Conservation (phyloP, 345 rosid genomes). For the Litchi chinensis region DNA sequence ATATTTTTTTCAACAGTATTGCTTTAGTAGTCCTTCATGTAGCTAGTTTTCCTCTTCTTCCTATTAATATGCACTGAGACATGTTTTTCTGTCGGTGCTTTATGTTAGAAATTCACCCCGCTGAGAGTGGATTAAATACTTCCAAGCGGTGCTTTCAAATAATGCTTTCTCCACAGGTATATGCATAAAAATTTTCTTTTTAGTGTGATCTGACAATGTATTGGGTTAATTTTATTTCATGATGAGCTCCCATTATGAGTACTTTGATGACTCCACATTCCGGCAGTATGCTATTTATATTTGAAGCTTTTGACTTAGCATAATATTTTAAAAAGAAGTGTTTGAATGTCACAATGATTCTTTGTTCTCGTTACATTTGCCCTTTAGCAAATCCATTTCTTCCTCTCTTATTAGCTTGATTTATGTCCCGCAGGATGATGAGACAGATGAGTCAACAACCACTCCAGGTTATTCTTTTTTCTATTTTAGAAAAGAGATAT, state of each 20-base stretch:
- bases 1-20: not conserved
- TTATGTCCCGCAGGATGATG: conserved; percentile 65
- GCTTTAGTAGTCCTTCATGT: conserved; percentile 17
- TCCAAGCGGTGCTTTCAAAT: conserved; percentile 86
- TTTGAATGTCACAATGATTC: not conserved
- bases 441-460: conserved; percentile 56
- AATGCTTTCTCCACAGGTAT: conserved; percentile 80
- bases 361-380: not conserved
- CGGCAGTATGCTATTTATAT: not conserved
- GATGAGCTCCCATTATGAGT: not conserved
- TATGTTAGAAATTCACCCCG: conserved; percentile 71
- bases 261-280: not conserved
- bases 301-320: not conserved
- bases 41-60: conserved; percentile 1
- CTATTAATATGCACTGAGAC: conserved; percentile 15
- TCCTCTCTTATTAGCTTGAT: conserved; percentile 13
- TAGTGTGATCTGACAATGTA: not conserved
- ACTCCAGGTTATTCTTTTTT: conserved; percentile 61
- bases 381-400: conserved; percentile 13
- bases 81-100: conserved; percentile 10
- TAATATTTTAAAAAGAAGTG: not conserved
- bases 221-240: not conserved
- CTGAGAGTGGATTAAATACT: conserved; percentile 92
- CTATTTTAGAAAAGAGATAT: not conserved
- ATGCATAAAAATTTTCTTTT: not conserved